A percentile compares a stretch with the other conserved stretches of the same genome.
Conservation (phyloP, 305 asterid genomes). For the Fraxinus sp. region DNA sequence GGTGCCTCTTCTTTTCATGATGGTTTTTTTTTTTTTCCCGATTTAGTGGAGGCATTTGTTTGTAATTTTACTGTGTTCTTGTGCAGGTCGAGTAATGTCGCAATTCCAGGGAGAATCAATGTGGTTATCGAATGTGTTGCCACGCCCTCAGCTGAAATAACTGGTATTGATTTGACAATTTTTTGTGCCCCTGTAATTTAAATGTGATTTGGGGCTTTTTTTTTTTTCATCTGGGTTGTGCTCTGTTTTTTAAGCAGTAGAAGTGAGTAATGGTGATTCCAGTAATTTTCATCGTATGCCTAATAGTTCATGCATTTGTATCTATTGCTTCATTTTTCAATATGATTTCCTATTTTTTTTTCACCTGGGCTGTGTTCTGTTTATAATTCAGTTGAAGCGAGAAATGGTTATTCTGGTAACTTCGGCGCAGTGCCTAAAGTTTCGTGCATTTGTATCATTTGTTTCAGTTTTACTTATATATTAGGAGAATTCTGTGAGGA, state of each 20-base stretch:
- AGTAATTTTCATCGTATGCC: not conserved
- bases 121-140: conserved; percentile 63
- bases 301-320: not conserved
- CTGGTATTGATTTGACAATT: conserved; percentile 41
- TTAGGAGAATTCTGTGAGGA: not conserved
- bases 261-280: not conserved
- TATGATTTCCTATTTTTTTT: not conserved
- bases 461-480: not conserved
- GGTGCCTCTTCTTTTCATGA: conserved; percentile 30
- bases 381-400: not conserved
- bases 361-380: not conserved
- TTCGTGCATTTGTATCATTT: not conserved
- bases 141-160: conserved; percentile 57
- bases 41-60: not conserved
- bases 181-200: not conserved
- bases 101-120: conserved; percentile 39
- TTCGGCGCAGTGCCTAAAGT: not conserved
- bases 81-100: conserved; percentile 48
- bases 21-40: not conserved
- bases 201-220: not conserved
- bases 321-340: not conserved
- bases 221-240: not conserved
- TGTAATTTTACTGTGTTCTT: not conserved
- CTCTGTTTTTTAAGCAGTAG: not conserved
- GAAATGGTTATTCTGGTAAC: not conserved